Conservation (phyloP, 1,284 basidiomycete genomes). For the Sanghuangporus baumii region DNA sequence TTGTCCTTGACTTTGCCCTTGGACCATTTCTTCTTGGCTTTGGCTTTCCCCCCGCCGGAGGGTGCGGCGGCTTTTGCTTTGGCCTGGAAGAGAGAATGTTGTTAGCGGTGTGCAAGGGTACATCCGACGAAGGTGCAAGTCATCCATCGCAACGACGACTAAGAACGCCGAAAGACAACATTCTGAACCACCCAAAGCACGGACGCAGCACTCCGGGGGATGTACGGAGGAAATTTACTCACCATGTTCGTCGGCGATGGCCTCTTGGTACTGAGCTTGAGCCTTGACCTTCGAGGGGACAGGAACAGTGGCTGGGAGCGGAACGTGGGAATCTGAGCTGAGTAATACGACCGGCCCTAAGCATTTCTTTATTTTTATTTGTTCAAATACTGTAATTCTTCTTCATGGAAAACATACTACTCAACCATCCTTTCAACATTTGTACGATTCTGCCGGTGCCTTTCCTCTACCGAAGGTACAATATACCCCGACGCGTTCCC, state of each 20-base stretch:
- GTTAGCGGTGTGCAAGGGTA: neutral
- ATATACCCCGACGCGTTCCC: too few species aligned
- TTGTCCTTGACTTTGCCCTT: slow-evolving; percentile 99
- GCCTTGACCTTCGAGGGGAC: too few species aligned
- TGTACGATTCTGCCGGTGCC: too few species aligned
- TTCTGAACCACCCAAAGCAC: neutral
- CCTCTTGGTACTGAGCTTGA: slow-evolving; percentile 4
- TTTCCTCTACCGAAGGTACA: too few species aligned
- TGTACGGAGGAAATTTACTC: slow-evolving; percentile 1
- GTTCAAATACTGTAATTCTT: too few species aligned
- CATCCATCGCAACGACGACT: slow-evolving; percentile 6
- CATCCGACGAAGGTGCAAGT: neutral
- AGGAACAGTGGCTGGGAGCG: too few species aligned
- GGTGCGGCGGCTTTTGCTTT: slow-evolving; percentile 74
- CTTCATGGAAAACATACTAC: too few species aligned
- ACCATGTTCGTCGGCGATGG: slow-evolving; percentile 14
- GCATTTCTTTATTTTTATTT: too few species aligned
- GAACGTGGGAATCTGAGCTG: neutral
- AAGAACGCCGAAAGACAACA: neutral
- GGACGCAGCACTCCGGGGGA: neutral
- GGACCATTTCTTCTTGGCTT: slow-evolving; percentile 99
- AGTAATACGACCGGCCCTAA: neutral
- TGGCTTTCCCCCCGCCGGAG: slow-evolving; percentile 70
- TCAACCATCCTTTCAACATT: too few species aligned
- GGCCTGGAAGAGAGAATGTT: slow-evolving; percentile 40